Evolutionary conservation across 2,329 filamentous ascomycete species (phyloP).

Genomic region (Curvularia verruculosa): DNA sequence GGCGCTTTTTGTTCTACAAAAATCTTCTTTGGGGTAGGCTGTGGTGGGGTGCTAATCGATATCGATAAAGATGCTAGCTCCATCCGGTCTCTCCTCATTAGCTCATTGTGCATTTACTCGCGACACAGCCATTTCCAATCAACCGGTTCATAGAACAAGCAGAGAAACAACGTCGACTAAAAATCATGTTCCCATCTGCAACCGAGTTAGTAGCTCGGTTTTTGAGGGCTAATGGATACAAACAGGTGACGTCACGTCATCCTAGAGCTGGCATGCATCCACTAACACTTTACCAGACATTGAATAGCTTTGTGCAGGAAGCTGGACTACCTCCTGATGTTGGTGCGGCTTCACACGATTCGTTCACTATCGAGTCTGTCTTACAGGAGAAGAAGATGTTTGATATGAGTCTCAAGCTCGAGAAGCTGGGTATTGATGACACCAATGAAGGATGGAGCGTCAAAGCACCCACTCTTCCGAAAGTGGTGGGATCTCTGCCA

Average conservation of each 20-base stretch:
- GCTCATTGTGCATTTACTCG: not conserved
- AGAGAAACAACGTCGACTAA: no score
- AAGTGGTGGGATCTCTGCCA: conserved; percentile 52
- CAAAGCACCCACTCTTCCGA: conserved; percentile 55
- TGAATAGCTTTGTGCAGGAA: conserved; percentile 64
- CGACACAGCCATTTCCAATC: not conserved
- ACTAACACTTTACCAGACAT: conserved; percentile 53
- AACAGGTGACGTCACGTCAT: conserved; percentile 42
- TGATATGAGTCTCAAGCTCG: conserved; percentile 62
- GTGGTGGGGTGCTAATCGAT: conserved; percentile 8
- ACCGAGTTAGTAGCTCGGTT: conserved; percentile 52
- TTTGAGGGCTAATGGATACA: conserved; percentile 49
- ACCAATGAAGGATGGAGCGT: conserved; percentile 53
- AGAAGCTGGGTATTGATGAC: conserved; percentile 59
- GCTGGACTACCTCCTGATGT: conserved; percentile 60
- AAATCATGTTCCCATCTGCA: conserved; percentile 46
- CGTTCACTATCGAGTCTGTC: conserved; percentile 64
- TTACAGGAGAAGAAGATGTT: conserved; percentile 66
- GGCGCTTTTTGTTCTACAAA: conserved; percentile 1
- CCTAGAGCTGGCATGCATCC: not conserved
- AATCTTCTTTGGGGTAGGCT: conserved; percentile 10
- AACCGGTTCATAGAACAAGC: not conserved
- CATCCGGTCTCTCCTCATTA: conserved; percentile 1
- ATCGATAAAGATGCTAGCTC: conserved; percentile 16
- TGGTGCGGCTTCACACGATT: conserved; percentile 50